These are phyloP conservation scores for Pestalotiopsis sp. DNA, from an alignment of 2,329 filamentous ascomycete genomes.

Conservation along the genomic window DNA sequence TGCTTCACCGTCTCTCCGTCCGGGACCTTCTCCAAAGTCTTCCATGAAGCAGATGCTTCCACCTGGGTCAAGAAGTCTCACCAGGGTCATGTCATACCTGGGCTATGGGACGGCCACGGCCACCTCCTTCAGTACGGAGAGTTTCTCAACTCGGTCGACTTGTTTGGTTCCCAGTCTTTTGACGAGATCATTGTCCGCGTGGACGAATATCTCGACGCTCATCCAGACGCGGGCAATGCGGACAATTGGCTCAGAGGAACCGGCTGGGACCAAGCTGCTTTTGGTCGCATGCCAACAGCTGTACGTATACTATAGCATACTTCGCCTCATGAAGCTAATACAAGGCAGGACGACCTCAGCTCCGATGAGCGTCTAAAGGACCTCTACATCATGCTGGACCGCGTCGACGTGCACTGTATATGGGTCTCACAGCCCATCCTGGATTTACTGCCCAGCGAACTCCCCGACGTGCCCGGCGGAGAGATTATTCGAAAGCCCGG, in stretches of 20 bases:
- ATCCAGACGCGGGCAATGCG: conserved; percentile 54
- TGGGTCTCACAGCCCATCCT: conserved; percentile 70
- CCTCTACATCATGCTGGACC: conserved; percentile 69
- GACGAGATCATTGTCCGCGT: conserved; percentile 57
- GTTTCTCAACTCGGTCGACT: conserved; percentile 65
- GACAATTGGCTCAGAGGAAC: conserved; percentile 67
- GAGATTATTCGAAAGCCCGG: conserved; percentile 64
- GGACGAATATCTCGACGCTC: conserved; percentile 48
- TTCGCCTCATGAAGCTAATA: conserved; percentile 12
- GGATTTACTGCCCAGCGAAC: conserved; percentile 55
- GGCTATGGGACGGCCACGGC: conserved; percentile 72
- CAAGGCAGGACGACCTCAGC: conserved; percentile 53
- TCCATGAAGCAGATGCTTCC: conserved; percentile 34
- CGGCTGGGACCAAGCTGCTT: conserved; percentile 71
- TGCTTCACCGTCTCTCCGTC: conserved; percentile 58
- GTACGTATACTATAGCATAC: conserved; percentile 40
- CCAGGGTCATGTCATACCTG: conserved; percentile 62
- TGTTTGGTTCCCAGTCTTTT: conserved; percentile 62
- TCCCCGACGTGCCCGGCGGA: conserved; percentile 62
- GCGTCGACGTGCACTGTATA: conserved; percentile 71
- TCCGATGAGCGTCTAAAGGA: conserved; percentile 53
- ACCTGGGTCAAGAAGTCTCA: conserved; percentile 33
- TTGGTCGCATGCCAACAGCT: conserved; percentile 68
- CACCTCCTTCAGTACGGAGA: conserved; percentile 69
- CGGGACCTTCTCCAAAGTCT: conserved; percentile 54